Evolutionary conservation across 179 eudicot genomes (phyloP), one percentile per base, ranked within the genome.

Genomic region (Camellia oleifera): DNA sequence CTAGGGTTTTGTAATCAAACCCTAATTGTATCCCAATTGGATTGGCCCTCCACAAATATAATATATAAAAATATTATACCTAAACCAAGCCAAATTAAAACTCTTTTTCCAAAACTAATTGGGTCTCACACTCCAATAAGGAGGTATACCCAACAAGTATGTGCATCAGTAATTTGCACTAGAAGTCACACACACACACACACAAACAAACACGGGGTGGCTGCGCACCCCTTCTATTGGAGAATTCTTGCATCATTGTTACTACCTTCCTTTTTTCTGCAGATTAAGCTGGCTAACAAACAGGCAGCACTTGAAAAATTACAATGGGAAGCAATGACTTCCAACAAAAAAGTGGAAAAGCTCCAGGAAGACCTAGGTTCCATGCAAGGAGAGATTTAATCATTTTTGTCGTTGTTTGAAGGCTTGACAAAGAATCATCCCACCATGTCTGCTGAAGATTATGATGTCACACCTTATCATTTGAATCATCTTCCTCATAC

Each of bases 311-410:
- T 91, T 64, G 99, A 96, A 72, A 94, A 89, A 81, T 81, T 91
- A 77, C 94, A 92, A 78, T 91, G 97, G 98, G 97, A 96, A 85
- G 94, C 98, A 81, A 89, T 79, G 89, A 92, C 92, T 74, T 94
- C 99, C 32, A 90, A 86, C 73, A 83, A 86, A 64, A 91, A 86
- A 84, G 97, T 83, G 58, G 97, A 88, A 78, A 85, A 83, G 81
- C 97, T 94, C 61, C 93, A 90, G 83, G 94, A 86, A 75, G 94
- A 95, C 26, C 68, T 93, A 32, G 83, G 83, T 82, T 83, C 85
- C 58, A 76, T 86, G 88, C 86, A 88, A 78, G 87, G 87, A 20
- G 88, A 94, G 52, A 83, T 94, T 79, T 85, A 92, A 71, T 85
- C 96, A 76, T 81, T 88, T 57, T 91, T 85, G 88, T 68, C 72